These are phyloP conservation scores for Fraxinus platypoda DNA, from an alignment of 305 asterid species.

Conservation along the genomic window DNA sequence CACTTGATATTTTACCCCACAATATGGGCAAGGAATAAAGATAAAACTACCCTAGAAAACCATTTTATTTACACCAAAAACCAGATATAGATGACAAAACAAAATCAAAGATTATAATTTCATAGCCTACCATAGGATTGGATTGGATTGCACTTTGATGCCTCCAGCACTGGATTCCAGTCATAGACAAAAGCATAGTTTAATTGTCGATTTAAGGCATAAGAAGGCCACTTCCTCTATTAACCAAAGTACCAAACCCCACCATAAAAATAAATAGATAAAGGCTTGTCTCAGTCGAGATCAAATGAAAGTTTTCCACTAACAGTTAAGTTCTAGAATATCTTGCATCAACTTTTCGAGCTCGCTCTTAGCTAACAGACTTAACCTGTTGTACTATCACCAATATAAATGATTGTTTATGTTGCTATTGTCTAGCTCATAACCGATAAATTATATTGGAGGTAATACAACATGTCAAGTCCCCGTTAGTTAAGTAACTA, in stretches of 20 bases:
- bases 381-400: neutral
- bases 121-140: neutral
- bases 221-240: neutral
- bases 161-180: neutral
- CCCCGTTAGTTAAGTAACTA: neutral
- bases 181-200: neutral
- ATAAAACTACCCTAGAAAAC: neutral
- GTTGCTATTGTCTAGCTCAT: neutral
- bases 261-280: neutral
- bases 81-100: neutral
- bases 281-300: neutral
- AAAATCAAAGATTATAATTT: neutral
- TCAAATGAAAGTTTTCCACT: neutral
- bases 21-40: neutral
- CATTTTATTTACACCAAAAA: neutral
- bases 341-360: neutral
- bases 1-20: neutral
- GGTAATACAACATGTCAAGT: neutral
- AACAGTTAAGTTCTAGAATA: neutral
- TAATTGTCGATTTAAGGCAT: neutral
- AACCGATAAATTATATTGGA: neutral
- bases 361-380: neutral
- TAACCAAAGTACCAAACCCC: neutral
- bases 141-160: neutral
- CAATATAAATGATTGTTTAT: neutral